Conservation (phyloP, 2,329 filamentous ascomycete genomes). For the Sporothrix humicola region DNA sequence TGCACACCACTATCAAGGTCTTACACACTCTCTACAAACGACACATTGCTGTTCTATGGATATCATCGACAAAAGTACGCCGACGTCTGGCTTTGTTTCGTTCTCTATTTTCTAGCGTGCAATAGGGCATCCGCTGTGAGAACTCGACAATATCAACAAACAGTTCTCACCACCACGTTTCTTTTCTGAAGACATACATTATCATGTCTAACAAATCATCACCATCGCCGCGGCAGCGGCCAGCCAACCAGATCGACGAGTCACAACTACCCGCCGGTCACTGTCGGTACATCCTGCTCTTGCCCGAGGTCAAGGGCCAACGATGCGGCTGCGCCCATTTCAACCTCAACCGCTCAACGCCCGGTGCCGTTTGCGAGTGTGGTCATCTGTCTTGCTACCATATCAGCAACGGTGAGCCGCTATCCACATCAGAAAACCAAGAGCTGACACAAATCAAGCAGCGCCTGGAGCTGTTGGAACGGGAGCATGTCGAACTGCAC, state of each 20-base stretch:
- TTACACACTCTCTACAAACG: too few relatives aligned
- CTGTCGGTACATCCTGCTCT: conserved; percentile 64
- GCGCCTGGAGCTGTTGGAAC: conserved; percentile 53
- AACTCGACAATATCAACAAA: background rate
- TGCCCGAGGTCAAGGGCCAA: conserved; percentile 62
- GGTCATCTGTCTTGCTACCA: conserved; percentile 67
- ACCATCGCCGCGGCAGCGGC: conserved; percentile 43
- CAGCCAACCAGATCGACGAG: conserved; percentile 48
- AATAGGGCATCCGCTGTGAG: conserved; percentile 6
- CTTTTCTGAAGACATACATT: background rate
- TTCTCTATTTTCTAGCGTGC: conserved; percentile 30
- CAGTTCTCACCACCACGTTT: background rate
- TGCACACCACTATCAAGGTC: background rate
- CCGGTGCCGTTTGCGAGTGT: conserved; percentile 62
- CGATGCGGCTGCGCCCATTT: conserved; percentile 65
- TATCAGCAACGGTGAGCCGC: conserved; percentile 53
- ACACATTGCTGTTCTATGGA: conserved; percentile 38
- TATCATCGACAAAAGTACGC: conserved; percentile 31
- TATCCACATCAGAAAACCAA: conserved; percentile 47
- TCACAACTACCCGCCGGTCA: conserved; percentile 60
- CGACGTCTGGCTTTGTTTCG: conserved; percentile 16
- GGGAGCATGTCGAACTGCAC: conserved; percentile 46
- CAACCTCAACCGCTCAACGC: conserved; percentile 58
- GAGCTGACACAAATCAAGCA: conserved; percentile 58
- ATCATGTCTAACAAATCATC: conserved; percentile 40